Conservation (phyloP, 345 rosid genomes). For the Arabidopsis thaliana region TAIR10.1 NC_003074.8:21540501-21541000, state of each 20-base stretch:
- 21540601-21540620: background rate
- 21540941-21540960: constrained; percentile 58
- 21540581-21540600: constrained; percentile 21
- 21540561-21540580: constrained; percentile 10
- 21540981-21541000: constrained; percentile 13
- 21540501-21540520: constrained; percentile 24
- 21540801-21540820: constrained; percentile 17
- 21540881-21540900: constrained; percentile 25
- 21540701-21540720: constrained; percentile 2
- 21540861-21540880: constrained; percentile 45
- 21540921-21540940: constrained; percentile 57
- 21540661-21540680: constrained; percentile 16
- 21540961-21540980: constrained; percentile 62
- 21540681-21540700: constrained; percentile 25
- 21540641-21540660: constrained; percentile 25
- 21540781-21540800: constrained; percentile 33
- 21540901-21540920: constrained; percentile 46
- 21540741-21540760: constrained; percentile 10
- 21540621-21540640: background rate
- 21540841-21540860: constrained; percentile 26
- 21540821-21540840: constrained; percentile 28
- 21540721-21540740: background rate
- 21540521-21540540: constrained; percentile 7
- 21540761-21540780: constrained; percentile 20
- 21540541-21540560: background rate